Base-by-base conservation (phyloP, 2,329 filamentous ascomycete genomes). In the Plenodomus lindquistii region DNA sequence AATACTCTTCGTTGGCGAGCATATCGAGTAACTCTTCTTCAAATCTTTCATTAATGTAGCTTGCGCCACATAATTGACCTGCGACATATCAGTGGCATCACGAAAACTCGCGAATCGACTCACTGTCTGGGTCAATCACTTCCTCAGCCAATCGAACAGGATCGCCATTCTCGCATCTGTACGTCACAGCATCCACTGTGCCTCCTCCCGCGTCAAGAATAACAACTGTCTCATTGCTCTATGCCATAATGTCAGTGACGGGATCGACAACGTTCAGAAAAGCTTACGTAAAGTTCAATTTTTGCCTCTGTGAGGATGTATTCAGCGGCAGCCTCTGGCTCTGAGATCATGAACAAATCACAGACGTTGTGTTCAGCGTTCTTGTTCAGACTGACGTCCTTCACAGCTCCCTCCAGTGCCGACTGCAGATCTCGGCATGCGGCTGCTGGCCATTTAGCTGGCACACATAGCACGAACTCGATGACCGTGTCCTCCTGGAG, bases 321-420 rank as follows among this genome's bases (percentile, higher is more conserved):
- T 13, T 43, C 46, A 15, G 59, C 57, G 19, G 59, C 59, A 21
- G 59, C 59, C 41, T 62, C 57, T 10, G 59, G 59, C 41, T 62
- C 59, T n/a, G 57, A 50, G 10, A 60, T 41, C 18, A 62, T 46
- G 27, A 62, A 62, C 3, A 60, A 24, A 37, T 57, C 52, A 19
- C 24, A 20, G 4, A 53, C 38, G 29, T 40, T 40, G 21, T 42
- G 34, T 9, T 46, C 27, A 17, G 40, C 21, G 35, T 50, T 27
- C 8, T 42, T 27, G 2, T 43, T 38, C 5, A 60, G 35, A n/a
- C 50, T 50, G 19, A 41, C 42, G 5, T 50, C 48, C 44, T 44
- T 45, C 16, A 56, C 50, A 20, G 57, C 57, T 8, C 22, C 20
- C 37, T 48, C 38, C 31, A 60, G 37, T 19, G 57, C 55, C 19